These are phyloP conservation scores for Thermomucor indicae-seudaticae DNA, from an alignment of 371 early-diverging fungal genomes.

Conservation along the genomic window DNA sequence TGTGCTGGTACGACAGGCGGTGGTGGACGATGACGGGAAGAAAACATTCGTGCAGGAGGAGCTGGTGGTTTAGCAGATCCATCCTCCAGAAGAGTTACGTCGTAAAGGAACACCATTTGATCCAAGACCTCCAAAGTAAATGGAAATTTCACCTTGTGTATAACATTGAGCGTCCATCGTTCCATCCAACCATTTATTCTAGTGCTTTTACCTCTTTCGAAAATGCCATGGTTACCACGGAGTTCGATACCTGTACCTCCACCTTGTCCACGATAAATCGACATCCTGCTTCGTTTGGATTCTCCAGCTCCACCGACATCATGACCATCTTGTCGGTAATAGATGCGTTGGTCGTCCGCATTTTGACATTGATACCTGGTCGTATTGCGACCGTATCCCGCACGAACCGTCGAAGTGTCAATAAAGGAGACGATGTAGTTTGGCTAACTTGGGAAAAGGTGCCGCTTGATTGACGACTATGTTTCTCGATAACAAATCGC, in stretches of 20 bases:
- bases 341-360: conserved; percentile 63
- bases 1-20: conserved; percentile 16
- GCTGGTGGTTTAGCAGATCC: conserved; percentile 36
- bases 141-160: conserved; percentile 43
- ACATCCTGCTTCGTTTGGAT: conserved; percentile 53
- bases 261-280: conserved; percentile 50
- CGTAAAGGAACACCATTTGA: conserved; percentile 58
- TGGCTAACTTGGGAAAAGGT: conserved; percentile 16
- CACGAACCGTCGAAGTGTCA: conserved; percentile 44
- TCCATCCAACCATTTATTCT: background rate
- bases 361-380: conserved; percentile 57
- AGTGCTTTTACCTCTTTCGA: conserved; percentile 16
- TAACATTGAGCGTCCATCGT: too few relatives aligned
- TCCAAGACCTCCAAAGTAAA: conserved; percentile 48
- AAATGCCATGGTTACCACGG: conserved; percentile 47
- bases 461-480: conserved; percentile 19
- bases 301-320: conserved; percentile 70
- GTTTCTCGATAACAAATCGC: conserved; percentile 35
- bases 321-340: conserved; percentile 61
- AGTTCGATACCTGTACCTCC: conserved; percentile 59
- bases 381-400: conserved; percentile 48
- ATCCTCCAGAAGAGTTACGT: conserved; percentile 58
- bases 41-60: conserved; percentile 33
- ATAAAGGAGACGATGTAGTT: conserved; percentile 9
- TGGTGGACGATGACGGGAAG: conserved; percentile 23